Conservation (phyloP, 2,329 filamentous ascomycete species). For the Corinectria fuckeliana region DNA sequence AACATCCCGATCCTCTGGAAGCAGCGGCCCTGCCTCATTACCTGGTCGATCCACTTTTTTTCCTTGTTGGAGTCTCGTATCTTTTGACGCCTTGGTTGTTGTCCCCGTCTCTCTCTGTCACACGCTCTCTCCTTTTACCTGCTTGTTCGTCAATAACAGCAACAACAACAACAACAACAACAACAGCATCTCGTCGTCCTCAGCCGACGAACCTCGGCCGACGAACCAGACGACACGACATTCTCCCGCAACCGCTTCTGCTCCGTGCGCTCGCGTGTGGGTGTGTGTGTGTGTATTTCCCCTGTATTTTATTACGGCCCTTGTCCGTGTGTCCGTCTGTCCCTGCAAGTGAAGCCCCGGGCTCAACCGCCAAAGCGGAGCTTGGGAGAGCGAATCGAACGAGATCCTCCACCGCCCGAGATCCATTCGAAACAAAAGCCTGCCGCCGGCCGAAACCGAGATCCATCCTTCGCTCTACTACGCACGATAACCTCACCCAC, state of each 20-base stretch:
- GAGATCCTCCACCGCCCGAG: slow-evolving; percentile 18
- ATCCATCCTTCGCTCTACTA: background rate
- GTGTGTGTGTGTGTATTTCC: background rate
- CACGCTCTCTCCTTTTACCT: background rate
- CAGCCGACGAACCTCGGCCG: no score
- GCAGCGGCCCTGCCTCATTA: background rate
- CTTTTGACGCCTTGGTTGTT: background rate
- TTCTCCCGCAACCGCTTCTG: background rate
- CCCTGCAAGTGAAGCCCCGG: slow-evolving; percentile 12
- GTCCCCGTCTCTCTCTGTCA: background rate
- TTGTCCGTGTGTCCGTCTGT: background rate
- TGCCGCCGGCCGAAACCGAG: background rate
- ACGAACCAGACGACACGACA: background rate
- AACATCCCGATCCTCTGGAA: background rate
- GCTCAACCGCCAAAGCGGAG: slow-evolving; percentile 22
- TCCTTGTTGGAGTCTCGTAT: background rate
- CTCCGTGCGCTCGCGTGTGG: background rate
- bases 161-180: no score
- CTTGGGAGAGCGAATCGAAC: slow-evolving; percentile 19
- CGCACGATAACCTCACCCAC: background rate
- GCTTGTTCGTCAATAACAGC: background rate
- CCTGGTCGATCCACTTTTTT: background rate
- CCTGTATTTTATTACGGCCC: no score
- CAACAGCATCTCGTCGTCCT: no score
- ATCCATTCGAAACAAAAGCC: background rate